phyloP scores from a whole-genome alignment of 2,329 filamentous ascomycete genomes.

The Graphilbum ipis-grandicollis region DNA sequence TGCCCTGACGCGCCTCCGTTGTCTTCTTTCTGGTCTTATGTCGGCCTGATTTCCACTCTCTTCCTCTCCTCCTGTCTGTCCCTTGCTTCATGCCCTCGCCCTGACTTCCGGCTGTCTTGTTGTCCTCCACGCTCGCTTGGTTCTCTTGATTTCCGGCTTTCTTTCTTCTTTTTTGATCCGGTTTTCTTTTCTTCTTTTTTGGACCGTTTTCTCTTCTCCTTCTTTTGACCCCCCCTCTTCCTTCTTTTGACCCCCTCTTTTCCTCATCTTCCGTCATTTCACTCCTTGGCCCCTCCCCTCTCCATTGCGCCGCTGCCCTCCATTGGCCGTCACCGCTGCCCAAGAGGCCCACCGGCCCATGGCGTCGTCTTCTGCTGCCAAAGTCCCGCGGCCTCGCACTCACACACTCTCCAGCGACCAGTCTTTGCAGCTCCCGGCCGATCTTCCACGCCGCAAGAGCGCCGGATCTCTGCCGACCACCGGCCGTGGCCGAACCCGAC shows the following conservation, averaged over 20 bases:
- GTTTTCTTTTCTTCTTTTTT: background rate
- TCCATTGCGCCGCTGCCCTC: too few relatives aligned
- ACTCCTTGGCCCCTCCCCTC: background rate
- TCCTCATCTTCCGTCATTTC: background rate
- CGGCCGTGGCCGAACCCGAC: background rate
- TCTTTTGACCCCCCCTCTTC: background rate
- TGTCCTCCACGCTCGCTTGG: background rate
- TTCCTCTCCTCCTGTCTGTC: too few relatives aligned
- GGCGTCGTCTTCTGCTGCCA: background rate
- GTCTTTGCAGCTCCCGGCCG: slow-evolving; percentile 1
- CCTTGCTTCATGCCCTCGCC: too few relatives aligned
- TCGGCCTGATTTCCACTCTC: too few relatives aligned
- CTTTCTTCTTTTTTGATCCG: background rate
- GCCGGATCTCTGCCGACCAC: slow-evolving; percentile 2
- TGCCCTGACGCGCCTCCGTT: too few relatives aligned
- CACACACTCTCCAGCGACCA: slow-evolving; percentile 9
- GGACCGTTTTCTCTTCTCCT: background rate
- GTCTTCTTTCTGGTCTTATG: too few relatives aligned
- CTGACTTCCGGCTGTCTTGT: too few relatives aligned
- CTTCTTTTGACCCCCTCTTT: background rate
- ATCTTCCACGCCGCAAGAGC: slow-evolving; percentile 6
- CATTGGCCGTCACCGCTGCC: too few relatives aligned
- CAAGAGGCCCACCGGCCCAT: slow-evolving; percentile 4
- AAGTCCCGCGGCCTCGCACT: slow-evolving; percentile 4
- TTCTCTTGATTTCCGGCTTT: background rate